Evolutionary conservation across 768 basidiomycete species (phyloP), one percentile per base, ranked within the genome.

Genomic region (Ramaria sp.): DNA sequence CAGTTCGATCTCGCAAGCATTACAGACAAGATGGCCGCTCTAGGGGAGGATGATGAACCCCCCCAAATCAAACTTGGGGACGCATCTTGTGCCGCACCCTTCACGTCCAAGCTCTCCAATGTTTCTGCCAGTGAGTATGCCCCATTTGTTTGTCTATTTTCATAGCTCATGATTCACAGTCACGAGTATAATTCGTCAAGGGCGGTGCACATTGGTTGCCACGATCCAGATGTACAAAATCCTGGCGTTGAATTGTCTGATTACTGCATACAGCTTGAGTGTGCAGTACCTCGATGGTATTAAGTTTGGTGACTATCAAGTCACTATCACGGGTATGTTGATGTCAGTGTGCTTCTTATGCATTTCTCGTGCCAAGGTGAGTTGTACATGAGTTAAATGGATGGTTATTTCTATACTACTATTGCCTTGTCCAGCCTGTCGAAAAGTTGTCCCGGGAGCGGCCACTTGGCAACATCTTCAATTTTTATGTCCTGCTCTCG

Each of bases 161-260:
- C 13, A 22, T 51, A 33, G 7, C 12, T 37, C 11, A 34, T 13
- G 7, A 19, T 24, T 13, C 12, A 7, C 60, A 94, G 92, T 99
- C 64, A 87, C 90, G 19, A 93, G 95, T 67, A 97, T 99, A 68
- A 96, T 99, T 63, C 84, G 96, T 19, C 96, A 98, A 71, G 96
- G 96, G 22, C 90, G 96, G 30, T 98, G 96, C 74, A 99, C 96
- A 0, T 82, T 99, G 17, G 96, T 98, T 46, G 96, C 96, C 1
- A 99, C 96, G 3, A 88, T 95, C 54, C 96, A 99, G 72, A 99
- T 99, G 96, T 99, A 97, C 82, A 96, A 97, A 75, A 99, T 99
- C 63, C 76, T 99, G 38, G 96, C 95, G 1, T 73, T 99, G 56
- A 99, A 98, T 68, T 98, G 96, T 66, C 75, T 99, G 42, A 99